Percentiles rank a stretch among this genome's conserved stretches.
phyloP scores from a whole-genome alignment of 768 basidiomycete genomes.

The Hydnum rufescens region DNA sequence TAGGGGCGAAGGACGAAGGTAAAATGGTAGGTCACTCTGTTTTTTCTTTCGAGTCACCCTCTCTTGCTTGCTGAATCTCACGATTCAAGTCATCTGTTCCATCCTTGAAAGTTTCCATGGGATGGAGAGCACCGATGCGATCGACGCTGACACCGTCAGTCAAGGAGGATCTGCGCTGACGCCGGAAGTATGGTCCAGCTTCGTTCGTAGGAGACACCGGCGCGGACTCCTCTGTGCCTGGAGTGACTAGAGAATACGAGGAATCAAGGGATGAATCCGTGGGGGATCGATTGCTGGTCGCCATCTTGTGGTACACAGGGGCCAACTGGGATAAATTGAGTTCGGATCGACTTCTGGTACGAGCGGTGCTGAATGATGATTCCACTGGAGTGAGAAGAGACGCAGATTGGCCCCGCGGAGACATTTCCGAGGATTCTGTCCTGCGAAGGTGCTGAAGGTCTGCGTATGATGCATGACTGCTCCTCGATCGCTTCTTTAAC shows the following conservation, averaged over 20 bases:
- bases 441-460: conserved; percentile 42
- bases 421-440: neutral
- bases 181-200: neutral
- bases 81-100: conserved; percentile 50
- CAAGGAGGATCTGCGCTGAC: conserved; percentile 35
- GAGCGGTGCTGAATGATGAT: no score
- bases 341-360: neutral
- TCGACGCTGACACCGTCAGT: conserved; percentile 43
- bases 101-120: conserved; percentile 35
- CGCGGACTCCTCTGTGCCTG: neutral
- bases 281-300: neutral
- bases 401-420: neutral
- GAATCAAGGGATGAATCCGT: neutral
- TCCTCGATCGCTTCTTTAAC: conserved; percentile 25
- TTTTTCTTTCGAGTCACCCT: no score
- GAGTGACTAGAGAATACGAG: neutral
- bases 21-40: no score
- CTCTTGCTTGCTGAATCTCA: conserved; percentile 23
- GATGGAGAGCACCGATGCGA: conserved; percentile 40
- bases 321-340: conserved; percentile 6
- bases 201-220: neutral
- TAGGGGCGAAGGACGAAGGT: no score
- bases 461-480: conserved; percentile 59
- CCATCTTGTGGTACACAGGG: neutral
- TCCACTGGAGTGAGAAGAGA: conserved; percentile 16